Evolutionary conservation across 352 stramenopile genomes (phyloP).

Genomic region (Phytophthora pistaciae): DNA sequence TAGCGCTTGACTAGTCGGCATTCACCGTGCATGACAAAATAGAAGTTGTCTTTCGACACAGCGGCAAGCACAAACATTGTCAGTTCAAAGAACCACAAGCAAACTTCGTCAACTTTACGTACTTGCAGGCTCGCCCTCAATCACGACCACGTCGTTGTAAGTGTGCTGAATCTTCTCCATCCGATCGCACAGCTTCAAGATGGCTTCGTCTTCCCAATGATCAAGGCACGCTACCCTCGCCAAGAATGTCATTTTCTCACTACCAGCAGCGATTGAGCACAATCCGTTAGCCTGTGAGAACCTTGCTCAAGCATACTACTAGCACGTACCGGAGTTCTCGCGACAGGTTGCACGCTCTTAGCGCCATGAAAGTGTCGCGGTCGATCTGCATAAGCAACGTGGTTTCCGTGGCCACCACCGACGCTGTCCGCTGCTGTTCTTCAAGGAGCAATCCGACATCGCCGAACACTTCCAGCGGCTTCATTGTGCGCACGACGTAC

Average conservation of each 20-base stretch:
- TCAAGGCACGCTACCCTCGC: conserved; percentile 51
- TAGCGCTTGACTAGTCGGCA: conserved; percentile 73
- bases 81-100: not conserved
- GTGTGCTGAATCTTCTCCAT: conserved; percentile 68
- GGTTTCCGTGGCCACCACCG: conserved; percentile 71
- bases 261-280: conserved; percentile 12
- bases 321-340: conserved; percentile 59
- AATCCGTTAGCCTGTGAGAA: not conserved
- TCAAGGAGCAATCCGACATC: conserved; percentile 69
- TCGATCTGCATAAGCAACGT: conserved; percentile 82
- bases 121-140: conserved; percentile 68
- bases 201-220: conserved; percentile 72
- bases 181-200: conserved; percentile 61
- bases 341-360: conserved; percentile 61
- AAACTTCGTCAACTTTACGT: conserved; percentile 14
- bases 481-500: conserved; percentile 74
- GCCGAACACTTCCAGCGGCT: conserved; percentile 76
- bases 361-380: conserved; percentile 65
- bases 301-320: not conserved
- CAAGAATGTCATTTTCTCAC: conserved; percentile 77
- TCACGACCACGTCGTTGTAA: conserved; percentile 74
- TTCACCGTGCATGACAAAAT: conserved; percentile 73
- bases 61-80: not conserved
- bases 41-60: conserved; percentile 52
- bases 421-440: conserved; percentile 70